These are phyloP conservation scores for Cryphonectria carpinicola DNA, from an alignment of 2,329 filamentous ascomycete genomes.

Conservation along the genomic window DNA sequence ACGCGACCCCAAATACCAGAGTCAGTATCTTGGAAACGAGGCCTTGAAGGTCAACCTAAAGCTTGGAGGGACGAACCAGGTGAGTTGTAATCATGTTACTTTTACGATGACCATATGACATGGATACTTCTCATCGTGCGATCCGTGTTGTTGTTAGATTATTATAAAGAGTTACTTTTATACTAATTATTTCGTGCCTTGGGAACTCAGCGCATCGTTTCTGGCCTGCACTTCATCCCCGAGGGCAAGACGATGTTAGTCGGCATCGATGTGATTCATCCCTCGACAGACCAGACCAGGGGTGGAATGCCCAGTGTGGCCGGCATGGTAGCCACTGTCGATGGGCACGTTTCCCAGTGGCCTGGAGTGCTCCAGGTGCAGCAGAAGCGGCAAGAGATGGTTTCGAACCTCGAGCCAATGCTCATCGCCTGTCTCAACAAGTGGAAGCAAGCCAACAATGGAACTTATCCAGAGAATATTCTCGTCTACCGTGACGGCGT, in stretches of 20 bases:
- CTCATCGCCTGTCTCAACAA: conserved; percentile 67
- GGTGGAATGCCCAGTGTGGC: conserved; percentile 71
- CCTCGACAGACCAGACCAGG: conserved; percentile 60
- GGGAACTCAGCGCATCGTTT: background rate
- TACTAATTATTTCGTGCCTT: background rate
- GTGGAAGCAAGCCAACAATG: conserved; percentile 64
- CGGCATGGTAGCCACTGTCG: conserved; percentile 77
- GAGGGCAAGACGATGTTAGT: conserved; percentile 77
- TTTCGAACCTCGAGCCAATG: conserved; percentile 58
- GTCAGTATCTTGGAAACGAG: conserved; percentile 68
- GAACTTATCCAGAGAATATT: conserved; percentile 69
- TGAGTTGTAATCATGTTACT: conserved; percentile 44
- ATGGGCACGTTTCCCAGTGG: conserved; percentile 74
- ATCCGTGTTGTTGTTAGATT: too few relatives aligned
- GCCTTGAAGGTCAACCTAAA: conserved; percentile 84
- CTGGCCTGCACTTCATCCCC: conserved; percentile 54
- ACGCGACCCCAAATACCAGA: conserved; percentile 43
- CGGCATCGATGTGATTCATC: conserved; percentile 89
- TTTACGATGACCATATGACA: too few relatives aligned
- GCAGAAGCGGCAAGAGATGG: conserved; percentile 74
- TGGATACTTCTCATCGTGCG: too few relatives aligned
- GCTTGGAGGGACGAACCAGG: conserved; percentile 73
- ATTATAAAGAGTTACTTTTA: background rate
- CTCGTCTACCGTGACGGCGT: conserved; percentile 89
- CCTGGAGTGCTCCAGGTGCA: conserved; percentile 75